phyloP scores from a whole-genome alignment of 2,329 filamentous ascomycete genomes.

The Aspergillus latus region DNA sequence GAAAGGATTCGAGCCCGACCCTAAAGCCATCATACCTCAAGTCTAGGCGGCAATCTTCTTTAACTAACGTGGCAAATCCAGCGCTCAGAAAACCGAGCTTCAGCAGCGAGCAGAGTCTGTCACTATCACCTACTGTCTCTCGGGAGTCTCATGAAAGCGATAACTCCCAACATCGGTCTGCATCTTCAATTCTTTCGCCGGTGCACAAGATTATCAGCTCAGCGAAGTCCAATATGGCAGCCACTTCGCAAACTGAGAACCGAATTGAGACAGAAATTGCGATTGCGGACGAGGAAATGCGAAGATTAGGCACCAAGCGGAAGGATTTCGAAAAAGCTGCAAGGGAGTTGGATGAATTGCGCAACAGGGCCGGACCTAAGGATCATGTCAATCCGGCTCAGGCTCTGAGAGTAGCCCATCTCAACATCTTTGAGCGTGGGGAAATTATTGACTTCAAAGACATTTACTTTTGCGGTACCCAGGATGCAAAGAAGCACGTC shows the following conservation, averaged over 20 bases:
- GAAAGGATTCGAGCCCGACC: constrained; percentile 63
- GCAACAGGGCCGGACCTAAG: constrained; percentile 80
- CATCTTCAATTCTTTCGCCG: constrained; percentile 39
- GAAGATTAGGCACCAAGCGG: constrained; percentile 76
- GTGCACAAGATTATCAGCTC: constrained; percentile 49
- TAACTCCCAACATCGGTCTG: constrained; percentile 32
- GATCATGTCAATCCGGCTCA: constrained; percentile 80
- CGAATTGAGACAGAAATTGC: constrained; percentile 82
- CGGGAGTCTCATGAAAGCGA: constrained; percentile 39
- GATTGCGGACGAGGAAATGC: constrained; percentile 92
- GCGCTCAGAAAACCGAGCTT: constrained; percentile 58
- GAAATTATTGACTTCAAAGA: constrained; percentile 97
- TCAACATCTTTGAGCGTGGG: constrained; percentile 95
- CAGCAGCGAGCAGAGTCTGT: constrained; percentile 43
- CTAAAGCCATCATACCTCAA: constrained; percentile 69
- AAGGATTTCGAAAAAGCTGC: constrained; percentile 93
- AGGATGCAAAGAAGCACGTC: constrained; percentile 86
- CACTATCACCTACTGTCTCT: constrained; percentile 36
- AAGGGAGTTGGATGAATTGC: constrained; percentile 80
- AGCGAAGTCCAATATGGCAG: constrained; percentile 51
- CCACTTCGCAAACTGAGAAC: constrained; percentile 48
- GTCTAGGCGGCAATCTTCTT: constrained; percentile 73
- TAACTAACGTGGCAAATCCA: constrained; percentile 62
- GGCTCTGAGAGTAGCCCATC: constrained; percentile 76
- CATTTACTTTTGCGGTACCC: constrained; percentile 91